Base-by-base conservation (phyloP, 225 moss, liverwort and hornwort species). In the Marchantia polymorpha region DNA sequence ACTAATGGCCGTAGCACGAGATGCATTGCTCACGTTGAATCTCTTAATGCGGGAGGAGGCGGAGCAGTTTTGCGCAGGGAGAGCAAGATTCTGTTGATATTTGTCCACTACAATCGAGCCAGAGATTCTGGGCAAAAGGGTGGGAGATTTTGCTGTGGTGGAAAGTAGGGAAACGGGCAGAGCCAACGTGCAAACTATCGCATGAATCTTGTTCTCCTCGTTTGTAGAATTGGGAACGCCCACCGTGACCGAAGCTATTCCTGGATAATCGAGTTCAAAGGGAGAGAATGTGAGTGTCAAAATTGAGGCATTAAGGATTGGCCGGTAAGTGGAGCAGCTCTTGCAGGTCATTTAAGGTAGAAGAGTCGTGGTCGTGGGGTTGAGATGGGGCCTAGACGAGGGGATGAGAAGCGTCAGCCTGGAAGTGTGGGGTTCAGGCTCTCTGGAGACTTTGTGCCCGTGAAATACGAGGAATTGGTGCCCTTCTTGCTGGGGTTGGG, bases 401-500 rank as follows among this genome's bases (percentile, higher is more conserved):
- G 50, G n/a, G 22, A 48, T 64, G 64, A 48, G 77, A 77, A 77
- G 7, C 50, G 22, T 15, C 59, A 16, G 9, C 7, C 4, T 13
- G 14, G 60, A 3, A 11, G 20, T 11, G 30, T 22, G 39, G 39
- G 39, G 10, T 22, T 49, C 49, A 51, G 25, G 26, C 50, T 23
- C 46, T 64, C 77, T n/a, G 23, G 12, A 14, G 48, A 48, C 12
- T 77, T 63, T 50, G 48, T 26, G 61, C 19, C 12, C 10, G 49
- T 77, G 77, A 50, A n/a, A 0, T 23, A 6, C 13, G 77, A 64
- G 13, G 50, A 64, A 14, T 22, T 63, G 77, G 64, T 65, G 9
- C 23, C 64, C n/a, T 65, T 63, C n/a, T 65, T 77, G 77, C 27
- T 77, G 25, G 49, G 49, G 14, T 54, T 77, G 60, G 77, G 64